phyloP scores from a whole-genome alignment of 2,329 filamentous ascomycete species.

The Botrytis paeoniae region DNA sequence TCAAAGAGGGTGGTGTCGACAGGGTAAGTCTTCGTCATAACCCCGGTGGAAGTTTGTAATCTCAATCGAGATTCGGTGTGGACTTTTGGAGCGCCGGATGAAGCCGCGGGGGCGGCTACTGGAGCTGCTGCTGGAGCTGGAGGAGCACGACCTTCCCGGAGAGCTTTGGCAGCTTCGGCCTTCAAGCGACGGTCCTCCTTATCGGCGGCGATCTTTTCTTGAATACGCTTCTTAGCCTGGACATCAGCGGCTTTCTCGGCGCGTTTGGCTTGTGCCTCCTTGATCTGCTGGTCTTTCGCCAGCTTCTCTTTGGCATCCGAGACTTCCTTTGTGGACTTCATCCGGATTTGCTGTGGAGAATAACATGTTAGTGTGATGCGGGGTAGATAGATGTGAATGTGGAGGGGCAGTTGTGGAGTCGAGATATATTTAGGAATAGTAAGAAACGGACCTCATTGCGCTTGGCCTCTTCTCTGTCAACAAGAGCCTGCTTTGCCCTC shows the following conservation, averaged over 20 bases:
- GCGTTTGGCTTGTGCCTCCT: slow-evolving; percentile 82
- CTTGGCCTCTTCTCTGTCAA: slow-evolving; percentile 79
- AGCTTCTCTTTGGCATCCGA: slow-evolving; percentile 91
- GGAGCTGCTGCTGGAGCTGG: slow-evolving; percentile 39
- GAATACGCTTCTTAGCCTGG: slow-evolving; percentile 83
- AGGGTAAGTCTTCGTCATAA: slow-evolving; percentile 81
- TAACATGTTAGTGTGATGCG: neutral
- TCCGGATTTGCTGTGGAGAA: slow-evolving; percentile 58
- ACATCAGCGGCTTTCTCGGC: slow-evolving; percentile 83
- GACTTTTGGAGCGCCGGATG: slow-evolving; percentile 43
- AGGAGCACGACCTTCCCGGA: slow-evolving; percentile 68
- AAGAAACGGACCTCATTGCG: slow-evolving; percentile 67
- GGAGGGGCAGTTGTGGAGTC: slow-evolving; percentile 1
- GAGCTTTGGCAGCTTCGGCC: slow-evolving; percentile 80
- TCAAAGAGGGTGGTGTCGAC: slow-evolving; percentile 92
- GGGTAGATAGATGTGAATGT: neutral
- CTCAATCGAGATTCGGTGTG: slow-evolving; percentile 80
- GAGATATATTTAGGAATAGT: neutral
- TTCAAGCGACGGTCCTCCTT: slow-evolving; percentile 85
- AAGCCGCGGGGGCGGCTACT: slow-evolving; percentile 41
- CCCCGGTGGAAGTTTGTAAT: slow-evolving; percentile 72
- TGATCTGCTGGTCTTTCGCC: slow-evolving; percentile 82
- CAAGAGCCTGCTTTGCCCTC: slow-evolving; percentile 61
- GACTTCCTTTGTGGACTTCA: slow-evolving; percentile 84
- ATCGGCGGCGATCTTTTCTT: slow-evolving; percentile 91